Evolutionary conservation across 2,329 filamentous ascomycete genomes (phyloP).

Genomic region (Metarhizium humberi): DNA sequence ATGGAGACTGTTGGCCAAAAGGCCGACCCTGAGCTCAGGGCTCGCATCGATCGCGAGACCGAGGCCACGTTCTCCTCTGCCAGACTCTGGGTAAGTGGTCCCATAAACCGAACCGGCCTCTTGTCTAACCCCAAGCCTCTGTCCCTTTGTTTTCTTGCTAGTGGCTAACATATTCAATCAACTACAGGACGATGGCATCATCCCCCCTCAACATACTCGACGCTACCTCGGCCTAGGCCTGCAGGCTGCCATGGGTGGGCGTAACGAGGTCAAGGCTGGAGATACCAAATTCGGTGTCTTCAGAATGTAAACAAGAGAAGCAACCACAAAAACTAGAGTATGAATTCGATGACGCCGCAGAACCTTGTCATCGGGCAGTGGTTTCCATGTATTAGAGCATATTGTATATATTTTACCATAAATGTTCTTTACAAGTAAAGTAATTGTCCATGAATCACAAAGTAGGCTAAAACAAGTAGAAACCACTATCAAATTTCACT

Average conservation of each 20-base stretch:
- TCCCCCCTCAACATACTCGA: slow-evolving; percentile 67
- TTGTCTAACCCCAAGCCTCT: slow-evolving; percentile 1
- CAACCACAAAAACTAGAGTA: neutral
- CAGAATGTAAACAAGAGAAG: slow-evolving; percentile 52
- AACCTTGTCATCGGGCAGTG: neutral
- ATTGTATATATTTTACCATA: neutral
- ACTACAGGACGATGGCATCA: slow-evolving; percentile 63
- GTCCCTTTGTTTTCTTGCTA: neutral
- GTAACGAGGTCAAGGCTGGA: slow-evolving; percentile 49
- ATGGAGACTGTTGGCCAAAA: slow-evolving; percentile 91
- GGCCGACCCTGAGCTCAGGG: slow-evolving; percentile 70
- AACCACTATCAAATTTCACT: neutral
- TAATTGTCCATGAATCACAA: neutral
- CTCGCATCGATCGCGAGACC: slow-evolving; percentile 81
- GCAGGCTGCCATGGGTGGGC: slow-evolving; percentile 60
- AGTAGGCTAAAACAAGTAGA: neutral
- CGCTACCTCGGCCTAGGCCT: slow-evolving; percentile 64
- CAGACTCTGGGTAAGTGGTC: slow-evolving; percentile 66
- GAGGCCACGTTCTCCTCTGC: slow-evolving; percentile 84
- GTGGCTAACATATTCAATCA: neutral
- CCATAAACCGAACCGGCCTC: neutral
- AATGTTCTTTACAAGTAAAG: neutral
- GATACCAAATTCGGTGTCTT: slow-evolving; percentile 72
- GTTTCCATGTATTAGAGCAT: neutral
- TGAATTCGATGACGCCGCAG: neutral